Base-by-base conservation (phyloP, 768 basidiomycete genomes). In the Podaxis mareebaensis region DNA sequence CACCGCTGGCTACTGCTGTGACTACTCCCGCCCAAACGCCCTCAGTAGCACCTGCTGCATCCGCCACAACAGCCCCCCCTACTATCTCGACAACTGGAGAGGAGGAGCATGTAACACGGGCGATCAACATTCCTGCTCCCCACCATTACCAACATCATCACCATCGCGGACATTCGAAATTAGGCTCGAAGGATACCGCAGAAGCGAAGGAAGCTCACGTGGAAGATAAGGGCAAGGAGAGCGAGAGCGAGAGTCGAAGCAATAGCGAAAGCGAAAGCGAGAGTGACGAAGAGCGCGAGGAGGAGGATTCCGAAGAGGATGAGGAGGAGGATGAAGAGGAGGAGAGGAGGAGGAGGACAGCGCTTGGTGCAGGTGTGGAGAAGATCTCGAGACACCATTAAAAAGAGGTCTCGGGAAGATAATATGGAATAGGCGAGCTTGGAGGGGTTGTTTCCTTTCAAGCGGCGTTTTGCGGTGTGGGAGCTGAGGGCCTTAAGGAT, bases 291-390 rank as follows among this genome's bases (percentile, higher is more conserved):
- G 62, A 69, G 61, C 60, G 52, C 11, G 71, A 70, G 6, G 66
- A 73, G 26, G 70, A 68, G 3, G 69, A 73, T 15, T 46, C 20
- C 4, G 76, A 76, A 40, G 76, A 72, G 2, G 70, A 72, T 3
- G 74, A 74, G 3, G 72, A 73, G 53, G 72, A 70, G 2, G 66
- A 67, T 1, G 73, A 71, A 7, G 70, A 71, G 22, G 73, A 72
- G 42, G 69, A 70, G 61, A 65, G 66, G 36, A 69, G 60, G 65
- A 72, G 76, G 63, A 76, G 72, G 67, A 74, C 77, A 49, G 72
- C 75, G 33, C 63, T 75, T 46, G 73, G 81, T 38, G 83, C 83
- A 15, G 82, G 82, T 33, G 78, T 85, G 39, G 83, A 85, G 77
- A 83, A 83, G 71, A 73, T 83, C 20, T 62, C 61, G 63, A 78